phyloP scores from a whole-genome alignment of 306 rosid genomes.

The Sindora glabra region DNA sequence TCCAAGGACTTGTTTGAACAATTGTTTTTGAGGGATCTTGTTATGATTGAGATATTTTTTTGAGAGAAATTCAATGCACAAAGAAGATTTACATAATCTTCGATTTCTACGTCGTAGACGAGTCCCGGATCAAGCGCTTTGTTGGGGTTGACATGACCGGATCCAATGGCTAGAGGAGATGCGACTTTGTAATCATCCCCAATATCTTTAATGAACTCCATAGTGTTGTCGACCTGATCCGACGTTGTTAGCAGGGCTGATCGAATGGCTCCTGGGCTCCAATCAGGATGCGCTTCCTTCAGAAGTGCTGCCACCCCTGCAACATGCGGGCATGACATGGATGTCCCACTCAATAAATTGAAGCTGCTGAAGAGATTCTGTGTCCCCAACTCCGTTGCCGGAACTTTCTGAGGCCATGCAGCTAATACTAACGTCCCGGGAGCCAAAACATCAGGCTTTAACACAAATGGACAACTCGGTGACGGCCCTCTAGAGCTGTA shows the following conservation, averaged over 20 bases:
- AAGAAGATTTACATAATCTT: conserved; percentile 61
- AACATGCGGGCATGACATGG: conserved; percentile 78
- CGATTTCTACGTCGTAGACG: conserved; percentile 34
- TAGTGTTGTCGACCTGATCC: conserved; percentile 33
- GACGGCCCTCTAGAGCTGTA: conserved; percentile 85
- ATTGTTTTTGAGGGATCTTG: conserved; percentile 19
- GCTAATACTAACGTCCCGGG: conserved; percentile 70
- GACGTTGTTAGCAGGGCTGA: conserved; percentile 80
- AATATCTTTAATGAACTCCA: conserved; percentile 32
- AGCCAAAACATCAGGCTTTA: conserved; percentile 73
- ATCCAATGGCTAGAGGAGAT: conserved; percentile 56
- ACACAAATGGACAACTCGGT: conserved; percentile 42
- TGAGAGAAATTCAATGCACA: conserved; percentile 51
- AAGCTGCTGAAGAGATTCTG: conserved; percentile 13
- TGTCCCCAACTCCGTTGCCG: neutral
- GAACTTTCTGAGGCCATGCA: conserved; percentile 55
- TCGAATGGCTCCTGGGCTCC: conserved; percentile 74
- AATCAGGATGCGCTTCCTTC: conserved; percentile 35
- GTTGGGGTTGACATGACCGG: conserved; percentile 75
- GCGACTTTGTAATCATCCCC: conserved; percentile 30
- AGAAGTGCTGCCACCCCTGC: conserved; percentile 63
- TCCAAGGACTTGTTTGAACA: conserved; percentile 46
- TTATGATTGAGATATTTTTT: conserved; percentile 36
- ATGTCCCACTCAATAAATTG: conserved; percentile 54
- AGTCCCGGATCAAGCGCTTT: conserved; percentile 68